Base-by-base conservation (phyloP, 176 grass and related monocot species). In the Zoysia pacifica region DNA sequence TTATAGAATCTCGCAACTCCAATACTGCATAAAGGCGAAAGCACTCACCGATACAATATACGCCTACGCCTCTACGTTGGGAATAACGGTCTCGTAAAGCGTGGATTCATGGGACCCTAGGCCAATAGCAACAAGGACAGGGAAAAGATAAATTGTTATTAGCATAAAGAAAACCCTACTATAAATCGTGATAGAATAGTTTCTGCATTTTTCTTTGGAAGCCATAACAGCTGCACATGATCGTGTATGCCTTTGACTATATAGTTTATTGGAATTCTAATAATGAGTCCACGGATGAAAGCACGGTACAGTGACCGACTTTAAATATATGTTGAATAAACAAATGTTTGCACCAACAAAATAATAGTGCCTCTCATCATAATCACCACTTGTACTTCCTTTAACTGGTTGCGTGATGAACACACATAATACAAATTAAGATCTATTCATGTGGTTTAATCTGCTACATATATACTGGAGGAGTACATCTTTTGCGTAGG, bases 21-120 rank as follows among this genome's bases (percentile, higher is more conserved):
- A 2, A 49, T 35, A 28, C 28, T 28, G 48, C 20, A 42, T 84
- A 88, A 88, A 75, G 63, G 0, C 1, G n/a, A 72, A 65, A 65
- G 28, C 64, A 65, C 76, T 70, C 42, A 44, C 1, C 0, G 14
- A 4, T 46, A 54, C 11, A 20, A 11, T 39, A 47, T 28, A 9
- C 7, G 0, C 13, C 11, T 28, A 9, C 7, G 0, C 13, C 11
- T 82, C 46, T 46, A 74, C 12, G 48, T 7, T n/a, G 37, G 3
- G 63, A 64, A 69, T 62, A 88, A 63, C 16, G 5, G 46, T 42
- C 46, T 62, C 0, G 0, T 54, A 48, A 83, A 74, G 3, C 19
- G 11, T 5, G 1, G 11, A 55, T 79, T 74, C 58, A 6, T 63
- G 28, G 42, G 47, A 38, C 16, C 6, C 3, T 35, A 19, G 0